Conservation (phyloP, 2,329 filamentous ascomycete genomes). For the Colletotrichum sp. region DNA sequence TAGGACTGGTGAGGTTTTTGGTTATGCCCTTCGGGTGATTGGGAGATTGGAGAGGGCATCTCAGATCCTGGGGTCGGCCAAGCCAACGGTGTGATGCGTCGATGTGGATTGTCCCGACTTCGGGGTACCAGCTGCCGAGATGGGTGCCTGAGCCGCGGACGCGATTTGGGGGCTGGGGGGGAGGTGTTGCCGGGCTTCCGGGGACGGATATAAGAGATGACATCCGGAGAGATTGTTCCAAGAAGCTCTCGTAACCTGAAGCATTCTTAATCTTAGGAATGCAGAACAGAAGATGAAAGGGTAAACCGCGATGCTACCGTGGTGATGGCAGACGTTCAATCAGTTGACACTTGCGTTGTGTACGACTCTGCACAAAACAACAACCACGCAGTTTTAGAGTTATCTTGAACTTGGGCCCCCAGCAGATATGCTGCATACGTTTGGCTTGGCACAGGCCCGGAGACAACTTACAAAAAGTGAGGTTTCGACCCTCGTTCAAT, state of each 20-base stretch:
- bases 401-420: neutral
- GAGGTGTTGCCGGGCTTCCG: neutral
- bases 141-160: neutral
- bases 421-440: neutral
- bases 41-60: neutral
- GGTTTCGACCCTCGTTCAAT: neutral
- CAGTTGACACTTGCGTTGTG: neutral
- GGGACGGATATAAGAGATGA: neutral
- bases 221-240: neutral
- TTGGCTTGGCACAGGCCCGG: neutral
- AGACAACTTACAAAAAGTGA: neutral
- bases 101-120: neutral
- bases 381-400: neutral
- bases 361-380: neutral
- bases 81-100: neutral
- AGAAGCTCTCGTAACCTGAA: neutral
- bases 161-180: neutral
- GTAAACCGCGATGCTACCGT: neutral
- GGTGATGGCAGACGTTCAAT: neutral
- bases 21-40: neutral
- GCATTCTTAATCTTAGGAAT: neutral
- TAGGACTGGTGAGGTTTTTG: neutral
- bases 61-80: neutral
- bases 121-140: neutral
- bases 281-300: neutral